Percentiles rank a stretch among this genome's conserved stretches.
phyloP scores from a whole-genome alignment of 495 filamentous ascomycete species.

The Hypomontagnella monticulosa region DNA sequence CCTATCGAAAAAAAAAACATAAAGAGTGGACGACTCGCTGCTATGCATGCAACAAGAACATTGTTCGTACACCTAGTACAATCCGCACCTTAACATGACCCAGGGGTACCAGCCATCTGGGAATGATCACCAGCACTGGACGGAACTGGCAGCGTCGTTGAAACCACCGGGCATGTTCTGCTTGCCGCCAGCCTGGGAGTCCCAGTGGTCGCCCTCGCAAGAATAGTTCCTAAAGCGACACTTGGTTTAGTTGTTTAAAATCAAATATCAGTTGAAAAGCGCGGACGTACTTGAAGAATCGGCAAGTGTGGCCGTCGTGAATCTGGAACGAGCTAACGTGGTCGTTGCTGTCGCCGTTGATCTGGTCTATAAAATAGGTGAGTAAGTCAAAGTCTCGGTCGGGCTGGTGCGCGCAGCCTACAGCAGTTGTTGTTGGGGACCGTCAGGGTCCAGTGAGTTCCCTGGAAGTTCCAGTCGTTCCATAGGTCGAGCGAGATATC shows the following conservation, averaged over 20 bases:
- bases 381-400: background rate
- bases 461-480: conserved; percentile 9
- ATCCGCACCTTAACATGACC: too few species aligned
- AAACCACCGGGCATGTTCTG: conserved; percentile 10
- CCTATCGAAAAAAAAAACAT: too few species aligned
- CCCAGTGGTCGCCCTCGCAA: conserved; percentile 9
- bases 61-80: too few species aligned
- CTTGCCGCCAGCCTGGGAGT: conserved; percentile 9
- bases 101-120: background rate
- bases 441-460: background rate
- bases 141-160: conserved; percentile 1
- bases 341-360: conserved; percentile 12
- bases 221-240: conserved; percentile 1
- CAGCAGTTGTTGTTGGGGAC: conserved; percentile 12
- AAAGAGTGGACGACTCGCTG: too few species aligned
- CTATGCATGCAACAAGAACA: too few species aligned
- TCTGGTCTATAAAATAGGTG: background rate
- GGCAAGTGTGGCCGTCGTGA: conserved; percentile 14
- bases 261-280: too few species aligned
- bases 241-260: background rate
- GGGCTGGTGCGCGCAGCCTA: background rate
- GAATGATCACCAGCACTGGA: conserved; percentile 10
- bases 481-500: conserved; percentile 13
- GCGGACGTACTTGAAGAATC: conserved; percentile 8
- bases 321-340: conserved; percentile 7